Conservation (phyloP, 2,329 filamentous ascomycete species). For the Aspergillus cejpii region DNA sequence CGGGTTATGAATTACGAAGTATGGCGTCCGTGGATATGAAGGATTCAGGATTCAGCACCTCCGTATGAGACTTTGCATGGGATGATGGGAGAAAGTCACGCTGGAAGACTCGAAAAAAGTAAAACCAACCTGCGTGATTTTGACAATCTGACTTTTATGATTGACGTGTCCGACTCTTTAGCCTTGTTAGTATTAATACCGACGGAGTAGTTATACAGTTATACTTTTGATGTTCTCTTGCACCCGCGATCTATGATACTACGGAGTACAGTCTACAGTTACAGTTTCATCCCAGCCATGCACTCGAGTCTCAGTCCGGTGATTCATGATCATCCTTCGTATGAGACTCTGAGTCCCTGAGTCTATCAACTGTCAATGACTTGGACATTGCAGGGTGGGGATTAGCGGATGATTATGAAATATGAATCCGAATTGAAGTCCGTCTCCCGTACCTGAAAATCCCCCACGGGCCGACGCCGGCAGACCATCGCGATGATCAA, state of each 20-base stretch:
- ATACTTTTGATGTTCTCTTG: too few relatives aligned
- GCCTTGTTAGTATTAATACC: too few relatives aligned
- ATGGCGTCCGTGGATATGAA: not conserved
- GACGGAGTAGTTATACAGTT: too few relatives aligned
- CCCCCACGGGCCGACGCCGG: not conserved
- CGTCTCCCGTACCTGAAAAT: not conserved
- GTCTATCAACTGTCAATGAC: not conserved
- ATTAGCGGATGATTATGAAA: not conserved
- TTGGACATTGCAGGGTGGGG: not conserved
- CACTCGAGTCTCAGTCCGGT: too few relatives aligned
- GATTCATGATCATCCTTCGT: not conserved
- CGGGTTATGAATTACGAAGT: too few relatives aligned
- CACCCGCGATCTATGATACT: too few relatives aligned
- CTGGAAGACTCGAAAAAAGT: not conserved
- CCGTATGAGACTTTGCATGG: too few relatives aligned
- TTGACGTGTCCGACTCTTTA: constrained; percentile 1
- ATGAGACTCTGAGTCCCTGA: too few relatives aligned
- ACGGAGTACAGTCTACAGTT: too few relatives aligned
- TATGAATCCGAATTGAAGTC: not conserved
- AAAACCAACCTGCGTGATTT: not conserved
- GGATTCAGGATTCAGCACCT: not conserved
- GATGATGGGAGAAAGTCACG: not conserved
- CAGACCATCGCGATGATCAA: not conserved
- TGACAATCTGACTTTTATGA: constrained; percentile 2
- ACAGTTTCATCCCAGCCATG: not conserved